Percentiles rank a stretch among this genome's conserved stretches.
Evolutionary conservation across 805 yeast species (phyloP).

Genomic region (Wickerhamiella vanderwaltii): DNA sequence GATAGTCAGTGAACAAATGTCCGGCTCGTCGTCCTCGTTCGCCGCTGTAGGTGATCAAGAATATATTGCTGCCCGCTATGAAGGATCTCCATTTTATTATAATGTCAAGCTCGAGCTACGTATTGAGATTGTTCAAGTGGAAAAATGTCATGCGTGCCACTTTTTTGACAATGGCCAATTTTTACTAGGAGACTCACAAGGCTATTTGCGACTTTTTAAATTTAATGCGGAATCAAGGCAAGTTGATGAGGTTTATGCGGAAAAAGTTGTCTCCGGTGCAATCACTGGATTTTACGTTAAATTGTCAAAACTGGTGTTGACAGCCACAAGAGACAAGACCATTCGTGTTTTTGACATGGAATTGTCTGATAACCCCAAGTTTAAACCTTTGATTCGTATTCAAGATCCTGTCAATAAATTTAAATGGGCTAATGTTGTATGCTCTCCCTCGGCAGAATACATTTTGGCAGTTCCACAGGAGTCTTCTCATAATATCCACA

Average conservation of each 20-base stretch:
- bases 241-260: not conserved
- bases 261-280: slow-evolving; percentile 22
- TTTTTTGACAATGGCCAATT: slow-evolving; percentile 8
- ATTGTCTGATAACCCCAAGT: slow-evolving; percentile 47
- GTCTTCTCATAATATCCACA: slow-evolving; percentile 74
- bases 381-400: slow-evolving; percentile 63
- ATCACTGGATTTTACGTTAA: slow-evolving; percentile 12
- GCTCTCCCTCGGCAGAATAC: slow-evolving; percentile 67
- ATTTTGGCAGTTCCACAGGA: slow-evolving; percentile 74
- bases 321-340: slow-evolving; percentile 23
- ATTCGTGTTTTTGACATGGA: slow-evolving; percentile 23
- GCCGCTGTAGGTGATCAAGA: slow-evolving; percentile 24
- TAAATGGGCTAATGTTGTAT: slow-evolving; percentile 76
- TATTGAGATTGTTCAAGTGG: slow-evolving; percentile 12
- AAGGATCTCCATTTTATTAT: slow-evolving; percentile 32
- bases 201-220: slow-evolving; percentile 15
- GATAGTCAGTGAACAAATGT: not conserved
- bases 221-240: slow-evolving; percentile 28
- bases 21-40: not conserved
- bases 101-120: not conserved
- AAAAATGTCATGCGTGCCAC: slow-evolving; percentile 1
- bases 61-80: slow-evolving; percentile 62
- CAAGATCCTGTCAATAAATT: slow-evolving; percentile 61
- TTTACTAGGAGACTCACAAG: slow-evolving; percentile 10
- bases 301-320: not conserved